Base-by-base conservation (phyloP, 2,329 filamentous ascomycete genomes). In the Penicillium crustosum region DNA sequence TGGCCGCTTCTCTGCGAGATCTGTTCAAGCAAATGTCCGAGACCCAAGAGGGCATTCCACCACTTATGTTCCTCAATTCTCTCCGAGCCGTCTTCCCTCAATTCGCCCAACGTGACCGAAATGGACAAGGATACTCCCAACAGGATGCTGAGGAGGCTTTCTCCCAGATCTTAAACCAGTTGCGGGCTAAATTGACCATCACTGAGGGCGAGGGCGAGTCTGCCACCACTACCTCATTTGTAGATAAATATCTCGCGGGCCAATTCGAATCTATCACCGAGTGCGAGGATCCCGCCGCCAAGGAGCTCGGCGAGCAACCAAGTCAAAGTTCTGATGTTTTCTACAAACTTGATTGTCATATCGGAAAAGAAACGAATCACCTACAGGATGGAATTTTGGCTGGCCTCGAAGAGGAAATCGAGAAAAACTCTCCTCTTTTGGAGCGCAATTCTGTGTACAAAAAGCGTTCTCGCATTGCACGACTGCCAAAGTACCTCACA, bases 61-160 rank as follows among this genome's bases (percentile, higher is more conserved):
- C 95, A 4, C 78, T 92, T 56, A 84, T 86, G 72, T 97, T 99
- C 68, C 81, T 99, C 59, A 87, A 86, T 66, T 85, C 91, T 4
- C 83, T 99, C 17, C 88, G 93, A 60, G 82, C 81, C 29, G 83
- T 87, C 0, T 97, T 91, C 70, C 94, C 94, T 10, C 94, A 97
- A 72, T 99, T 99, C 72, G 92, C 91, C 12, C 92, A 99, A 77
- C 89, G 86, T 69, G 86, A 91, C 55, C 93, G 90, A 73, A 88
- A 88, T 33, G 90, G 91, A 23, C 82, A 88, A 57, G 92, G 90
- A 7, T 97, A 89, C 71, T 93, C 94, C n/a, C 94, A 99, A 77
- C 94, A 99, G 77, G 94, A 99, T 78, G 94, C 94, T 1, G 94
- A 99, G 75, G 94, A 99, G 76, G 94, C 93, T 47, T 99, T 93